These are phyloP conservation scores for carrot (Daucus carota) DNA, from an alignment of 129 eudicot species.

Conservation along the genomic window DH1_v3.0 NC_030386.2:27513501-27514000, in stretches of 20 bases:
- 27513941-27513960: neutral
- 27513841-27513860: neutral
- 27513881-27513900: neutral
- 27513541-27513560: too few species aligned
- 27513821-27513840: too few species aligned
- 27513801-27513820: constrained; percentile 92
- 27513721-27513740: constrained; percentile 15
- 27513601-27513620: too few species aligned
- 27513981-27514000: too few species aligned
- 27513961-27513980: neutral
- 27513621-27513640: too few species aligned
- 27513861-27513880: neutral
- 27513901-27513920: neutral
- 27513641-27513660: constrained; percentile 25
- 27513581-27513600: neutral
- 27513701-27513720: constrained; percentile 57
- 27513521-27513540: too few species aligned
- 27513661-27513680: constrained; percentile 89
- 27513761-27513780: constrained; percentile 56
- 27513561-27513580: neutral
- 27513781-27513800: constrained; percentile 82
- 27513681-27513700: constrained; percentile 49
- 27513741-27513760: constrained; percentile 68
- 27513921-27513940: neutral
- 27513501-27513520: too few species aligned